These are phyloP conservation scores for Rhizophora apiculata DNA, from an alignment of 345 rosid genomes.

Conservation along the genomic window DNA sequence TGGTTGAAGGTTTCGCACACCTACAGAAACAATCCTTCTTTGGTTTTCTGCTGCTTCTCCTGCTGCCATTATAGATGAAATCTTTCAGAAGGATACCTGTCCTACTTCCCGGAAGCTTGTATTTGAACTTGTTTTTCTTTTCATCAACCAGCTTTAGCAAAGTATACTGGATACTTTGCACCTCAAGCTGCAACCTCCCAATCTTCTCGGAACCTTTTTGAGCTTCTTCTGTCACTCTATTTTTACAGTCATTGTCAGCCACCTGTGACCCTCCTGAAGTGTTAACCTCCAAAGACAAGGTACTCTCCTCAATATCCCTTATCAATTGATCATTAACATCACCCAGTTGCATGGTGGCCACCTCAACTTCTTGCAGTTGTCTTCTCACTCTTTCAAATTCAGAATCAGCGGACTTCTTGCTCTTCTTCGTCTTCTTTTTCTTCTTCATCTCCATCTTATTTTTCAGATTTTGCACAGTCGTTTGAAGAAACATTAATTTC, in stretches of 20 bases:
- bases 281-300: slow-evolving; percentile 16
- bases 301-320: slow-evolving; percentile 15
- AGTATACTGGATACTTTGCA: slow-evolving; percentile 21
- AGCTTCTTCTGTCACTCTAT: slow-evolving; percentile 22
- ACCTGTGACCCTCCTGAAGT: slow-evolving; percentile 20
- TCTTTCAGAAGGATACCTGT: slow-evolving; percentile 62
- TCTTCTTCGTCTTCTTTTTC: neutral
- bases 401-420: slow-evolving; percentile 12
- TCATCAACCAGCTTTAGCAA: slow-evolving; percentile 26
- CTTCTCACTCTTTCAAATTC: slow-evolving; percentile 23
- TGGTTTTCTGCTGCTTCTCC: slow-evolving; percentile 39
- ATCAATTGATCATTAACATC: slow-evolving; percentile 17
- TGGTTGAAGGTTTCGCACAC: slow-evolving; percentile 55
- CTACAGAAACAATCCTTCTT: slow-evolving; percentile 72
- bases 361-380: slow-evolving; percentile 29
- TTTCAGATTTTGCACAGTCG: slow-evolving; percentile 25
- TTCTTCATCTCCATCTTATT: slow-evolving; percentile 13
- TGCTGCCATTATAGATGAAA: slow-evolving; percentile 55
- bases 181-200: slow-evolving; percentile 22
- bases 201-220: slow-evolving; percentile 25
- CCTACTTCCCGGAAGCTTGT: slow-evolving; percentile 39
- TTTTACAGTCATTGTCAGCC: neutral
- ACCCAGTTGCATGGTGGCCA: slow-evolving; percentile 16
- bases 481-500: slow-evolving; percentile 24
- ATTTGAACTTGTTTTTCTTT: slow-evolving; percentile 19